phyloP scores from a whole-genome alignment of 2,329 filamentous ascomycete genomes.

The Grosmannia serpens region DNA sequence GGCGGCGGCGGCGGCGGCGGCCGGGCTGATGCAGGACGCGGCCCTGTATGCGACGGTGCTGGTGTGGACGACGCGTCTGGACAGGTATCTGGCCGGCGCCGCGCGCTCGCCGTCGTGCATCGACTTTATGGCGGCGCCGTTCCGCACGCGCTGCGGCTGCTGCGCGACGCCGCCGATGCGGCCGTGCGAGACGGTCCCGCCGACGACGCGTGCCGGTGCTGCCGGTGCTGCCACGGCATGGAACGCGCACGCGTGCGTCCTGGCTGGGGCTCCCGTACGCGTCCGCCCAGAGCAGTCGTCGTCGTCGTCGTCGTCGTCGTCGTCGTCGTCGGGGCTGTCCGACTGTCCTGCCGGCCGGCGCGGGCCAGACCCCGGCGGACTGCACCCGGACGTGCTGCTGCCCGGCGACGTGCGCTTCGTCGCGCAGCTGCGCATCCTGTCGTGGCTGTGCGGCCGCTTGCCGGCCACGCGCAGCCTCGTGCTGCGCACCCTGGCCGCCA shows the following conservation, averaged over 20 bases:
- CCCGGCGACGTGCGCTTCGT: conserved; percentile 14
- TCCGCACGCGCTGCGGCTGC: conserved; percentile 11
- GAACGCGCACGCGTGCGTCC: conserved; percentile 8
- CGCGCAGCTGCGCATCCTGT: conserved; percentile 13
- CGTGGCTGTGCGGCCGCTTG: conserved; percentile 10
- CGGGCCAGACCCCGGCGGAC: too few relatives aligned
- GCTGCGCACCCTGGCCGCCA: conserved; percentile 12
- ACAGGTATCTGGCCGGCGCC: conserved; percentile 11
- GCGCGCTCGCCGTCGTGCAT: conserved; percentile 6
- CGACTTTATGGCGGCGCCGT: conserved; percentile 12
- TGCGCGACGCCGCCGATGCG: not conserved
- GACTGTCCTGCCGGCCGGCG: not conserved
- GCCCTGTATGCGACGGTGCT: conserved; percentile 12
- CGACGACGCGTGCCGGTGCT: not conserved
- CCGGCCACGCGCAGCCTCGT: conserved; percentile 10
- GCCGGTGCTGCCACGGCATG: conserved; percentile 7
- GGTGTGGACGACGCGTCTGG: conserved; percentile 11
- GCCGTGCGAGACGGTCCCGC: conserved; percentile 8
- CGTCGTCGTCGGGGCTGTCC: not conserved
- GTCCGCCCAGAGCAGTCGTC: not conserved
- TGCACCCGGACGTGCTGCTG: conserved; percentile 5
- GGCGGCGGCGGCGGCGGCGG: not conserved
- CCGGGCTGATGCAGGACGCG: conserved; percentile 11
- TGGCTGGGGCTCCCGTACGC: conserved; percentile 7
- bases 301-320: not conserved